Conservation (phyloP, 2,329 filamentous ascomycete genomes). For the Aotearoamyces nothofagi region DNA sequence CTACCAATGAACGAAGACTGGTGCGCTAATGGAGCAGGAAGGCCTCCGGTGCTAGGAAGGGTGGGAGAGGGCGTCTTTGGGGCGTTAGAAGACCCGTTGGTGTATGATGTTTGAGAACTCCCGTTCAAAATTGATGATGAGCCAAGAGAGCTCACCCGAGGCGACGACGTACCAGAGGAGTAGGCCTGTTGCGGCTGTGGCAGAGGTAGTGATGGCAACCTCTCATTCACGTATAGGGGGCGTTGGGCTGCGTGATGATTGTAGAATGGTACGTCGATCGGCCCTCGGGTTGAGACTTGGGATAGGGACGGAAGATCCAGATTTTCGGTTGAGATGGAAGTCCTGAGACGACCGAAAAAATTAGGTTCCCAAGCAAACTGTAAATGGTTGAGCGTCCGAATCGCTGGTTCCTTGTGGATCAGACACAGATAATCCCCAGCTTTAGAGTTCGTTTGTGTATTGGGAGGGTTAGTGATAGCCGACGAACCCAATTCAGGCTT, state of each 20-base stretch:
- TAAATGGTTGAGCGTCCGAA: neutral
- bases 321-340: constrained; percentile 52
- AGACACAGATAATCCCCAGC: too few relatives aligned
- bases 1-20: constrained; percentile 15
- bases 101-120: constrained; percentile 37
- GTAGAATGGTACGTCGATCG: constrained; percentile 55
- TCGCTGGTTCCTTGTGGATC: too few relatives aligned
- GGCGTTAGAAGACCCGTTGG: constrained; percentile 35
- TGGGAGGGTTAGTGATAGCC: too few relatives aligned
- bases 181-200: constrained; percentile 47
- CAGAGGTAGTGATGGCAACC: constrained; percentile 55
- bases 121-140: constrained; percentile 33
- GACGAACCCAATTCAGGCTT: too few relatives aligned
- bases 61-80: constrained; percentile 68
- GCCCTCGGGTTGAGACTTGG: constrained; percentile 68
- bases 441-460: too few relatives aligned
- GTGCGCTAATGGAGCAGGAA: constrained; percentile 26
- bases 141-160: constrained; percentile 67
- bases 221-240: constrained; percentile 55
- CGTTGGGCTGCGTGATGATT: constrained; percentile 49
- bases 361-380: neutral
- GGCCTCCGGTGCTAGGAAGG: constrained; percentile 33
- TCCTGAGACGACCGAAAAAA: constrained; percentile 8
- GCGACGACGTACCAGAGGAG: constrained; percentile 58
- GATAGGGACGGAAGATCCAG: constrained; percentile 84